Base-by-base conservation (phyloP, 129 eudicot genomes). In the Cynara cardunculus region DNA sequence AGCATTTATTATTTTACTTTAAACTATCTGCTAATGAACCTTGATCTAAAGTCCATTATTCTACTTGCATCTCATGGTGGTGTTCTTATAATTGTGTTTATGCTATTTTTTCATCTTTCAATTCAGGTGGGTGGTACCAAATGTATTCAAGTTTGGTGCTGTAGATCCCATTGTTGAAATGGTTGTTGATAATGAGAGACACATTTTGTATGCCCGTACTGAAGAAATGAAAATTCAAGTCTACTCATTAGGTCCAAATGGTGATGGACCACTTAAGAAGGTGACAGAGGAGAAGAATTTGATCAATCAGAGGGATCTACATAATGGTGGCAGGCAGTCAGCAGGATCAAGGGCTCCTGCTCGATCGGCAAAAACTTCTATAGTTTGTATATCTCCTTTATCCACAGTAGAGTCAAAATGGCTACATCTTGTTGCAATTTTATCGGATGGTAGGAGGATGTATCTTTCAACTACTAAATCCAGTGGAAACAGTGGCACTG, bases 401-500 rank as follows among this genome's bases (percentile, higher is more conserved):
- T 96, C 99, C 31, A 76, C 89, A 27, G 82, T 92, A 79, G 99
- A 96, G 66, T 96, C 99, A 74, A 96, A 96, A 83, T 88, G 90
- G 89, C 86, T 96, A 34, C 99, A 96, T 85, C 98, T 96, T 71
- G 98, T 91, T 75, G 99, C 95, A 74, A 91, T 96, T 80, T 82
- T 96, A 83, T 92, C 99, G 27, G 99, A 96, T 88, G 99, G 99
- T 74, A 89, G 98, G 80, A 93, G 99, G 68, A 89, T 96, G 99
- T 96, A 92, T 84, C 92, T 92, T 73, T 86, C 99, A 18, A 96
- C 99, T 37, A 77, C 86, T 78, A 89, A 90, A 44, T 87, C 91
- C 76, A 89, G 93, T 71, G 97, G 97, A 80, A 83, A 74, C 53
- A 84, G 77, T 86, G 89, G 97, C 41, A 61, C 84, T 71, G 85